Percentiles rank a stretch among this genome's conserved stretches.
phyloP scores from a whole-genome alignment of 352 stramenopile species.

The Elongisporangium prolatum region DNA sequence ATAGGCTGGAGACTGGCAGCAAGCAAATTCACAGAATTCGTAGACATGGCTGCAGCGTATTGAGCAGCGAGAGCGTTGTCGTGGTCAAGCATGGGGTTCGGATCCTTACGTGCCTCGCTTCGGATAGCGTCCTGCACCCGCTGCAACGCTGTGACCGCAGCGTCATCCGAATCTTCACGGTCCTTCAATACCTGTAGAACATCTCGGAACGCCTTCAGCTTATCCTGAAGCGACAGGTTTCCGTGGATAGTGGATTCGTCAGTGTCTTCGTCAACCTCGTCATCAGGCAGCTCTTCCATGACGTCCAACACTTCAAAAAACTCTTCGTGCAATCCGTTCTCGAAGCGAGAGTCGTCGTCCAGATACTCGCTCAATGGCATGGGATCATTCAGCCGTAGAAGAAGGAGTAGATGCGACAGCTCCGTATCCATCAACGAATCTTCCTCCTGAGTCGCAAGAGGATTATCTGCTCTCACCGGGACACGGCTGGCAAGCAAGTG shows the following conservation, averaged over 20 bases:
- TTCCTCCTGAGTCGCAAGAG: conserved; percentile 39
- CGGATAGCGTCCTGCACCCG: conserved; percentile 65
- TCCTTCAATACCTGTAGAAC: conserved; percentile 73
- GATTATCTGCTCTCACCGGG: neutral
- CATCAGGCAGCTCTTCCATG: conserved; percentile 56
- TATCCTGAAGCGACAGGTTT: conserved; percentile 67
- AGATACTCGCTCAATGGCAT: conserved; percentile 67
- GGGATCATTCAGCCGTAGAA: conserved; percentile 48
- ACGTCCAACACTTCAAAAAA: conserved; percentile 80
- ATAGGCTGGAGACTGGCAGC: neutral
- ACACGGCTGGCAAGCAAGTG: conserved; percentile 43
- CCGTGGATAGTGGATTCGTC: conserved; percentile 23
- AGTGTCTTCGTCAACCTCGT: conserved; percentile 51
- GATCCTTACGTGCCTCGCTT: conserved; percentile 34
- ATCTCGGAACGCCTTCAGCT: conserved; percentile 75
- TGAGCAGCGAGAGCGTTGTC: neutral
- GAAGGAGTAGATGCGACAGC: conserved; percentile 59
- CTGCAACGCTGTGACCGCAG: conserved; percentile 44
- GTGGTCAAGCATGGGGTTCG: conserved; percentile 5
- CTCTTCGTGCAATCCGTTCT: conserved; percentile 75
- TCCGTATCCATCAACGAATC: conserved; percentile 56
- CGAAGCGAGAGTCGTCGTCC: conserved; percentile 62
- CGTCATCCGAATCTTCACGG: conserved; percentile 56
- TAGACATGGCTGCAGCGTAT: neutral
- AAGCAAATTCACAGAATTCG: neutral